phyloP scores from a whole-genome alignment of 257 asterid species.

The Nicotiana paniculata region DNA sequence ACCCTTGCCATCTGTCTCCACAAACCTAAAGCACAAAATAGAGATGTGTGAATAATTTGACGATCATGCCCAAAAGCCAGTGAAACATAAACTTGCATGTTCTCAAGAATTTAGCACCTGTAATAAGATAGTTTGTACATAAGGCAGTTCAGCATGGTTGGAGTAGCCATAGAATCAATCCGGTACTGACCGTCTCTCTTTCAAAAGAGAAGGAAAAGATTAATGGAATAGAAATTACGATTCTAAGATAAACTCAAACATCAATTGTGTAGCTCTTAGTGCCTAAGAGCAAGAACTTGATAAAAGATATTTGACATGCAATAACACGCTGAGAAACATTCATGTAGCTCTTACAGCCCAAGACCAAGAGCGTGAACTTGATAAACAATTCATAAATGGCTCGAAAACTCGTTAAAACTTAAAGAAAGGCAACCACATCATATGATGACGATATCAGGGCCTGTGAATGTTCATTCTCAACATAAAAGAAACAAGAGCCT shows the following conservation, averaged over 20 bases:
- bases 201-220: slow-evolving; percentile 14
- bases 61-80: not conserved
- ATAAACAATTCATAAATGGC: not conserved
- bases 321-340: not conserved
- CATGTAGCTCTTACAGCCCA: not conserved
- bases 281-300: not conserved
- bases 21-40: slow-evolving; percentile 54
- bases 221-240: not conserved
- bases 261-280: slow-evolving; percentile 4
- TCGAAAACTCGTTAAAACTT: not conserved
- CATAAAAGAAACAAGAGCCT: not conserved
- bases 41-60: not conserved
- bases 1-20: slow-evolving; percentile 94
- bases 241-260: not conserved
- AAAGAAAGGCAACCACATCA: not conserved
- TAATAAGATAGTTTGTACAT: slow-evolving; percentile 97
- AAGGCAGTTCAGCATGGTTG: slow-evolving; percentile 92
- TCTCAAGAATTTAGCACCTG: slow-evolving; percentile 47
- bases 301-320: not conserved
- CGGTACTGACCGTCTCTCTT: slow-evolving; percentile 99
- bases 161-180: slow-evolving; percentile 92
- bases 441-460: not conserved
- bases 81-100: not conserved
- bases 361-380: not conserved
- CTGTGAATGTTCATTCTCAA: not conserved